Conservation (phyloP, 148 eudicot genomes). For the Fallopia convolvulus region DNA sequence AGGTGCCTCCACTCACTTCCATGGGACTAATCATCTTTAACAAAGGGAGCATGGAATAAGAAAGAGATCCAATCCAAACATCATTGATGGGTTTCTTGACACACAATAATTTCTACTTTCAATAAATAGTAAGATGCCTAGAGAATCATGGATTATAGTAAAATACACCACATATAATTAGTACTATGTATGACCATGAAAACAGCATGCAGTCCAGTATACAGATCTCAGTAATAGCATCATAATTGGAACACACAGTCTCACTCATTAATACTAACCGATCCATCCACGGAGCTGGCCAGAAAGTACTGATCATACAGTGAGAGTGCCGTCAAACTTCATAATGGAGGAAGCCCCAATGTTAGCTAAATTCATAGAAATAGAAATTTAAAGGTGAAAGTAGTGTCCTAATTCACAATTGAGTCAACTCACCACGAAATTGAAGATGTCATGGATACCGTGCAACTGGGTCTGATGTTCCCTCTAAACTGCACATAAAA, state of each 20-base stretch:
- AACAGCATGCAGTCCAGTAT: background rate
- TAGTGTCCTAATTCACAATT: background rate
- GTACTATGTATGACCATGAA: background rate
- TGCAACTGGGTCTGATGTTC: slow-evolving; percentile 16
- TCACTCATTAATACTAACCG: slow-evolving; percentile 27
- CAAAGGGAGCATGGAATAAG: background rate
- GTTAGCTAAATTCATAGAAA: background rate
- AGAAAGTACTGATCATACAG: slow-evolving; percentile 46
- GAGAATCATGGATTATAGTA: background rate
- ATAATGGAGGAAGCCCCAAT: slow-evolving; percentile 3
- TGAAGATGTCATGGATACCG: slow-evolving; percentile 47
- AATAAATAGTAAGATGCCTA: background rate
- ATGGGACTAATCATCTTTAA: background rate
- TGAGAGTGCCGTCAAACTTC: slow-evolving; percentile 51
- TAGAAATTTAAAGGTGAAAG: background rate
- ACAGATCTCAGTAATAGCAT: background rate
- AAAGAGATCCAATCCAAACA: background rate
- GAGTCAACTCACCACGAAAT: slow-evolving; percentile 40
- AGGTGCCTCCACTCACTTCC: background rate
- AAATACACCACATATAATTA: background rate
- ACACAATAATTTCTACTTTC: background rate
- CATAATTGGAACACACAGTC: background rate
- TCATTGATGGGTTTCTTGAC: background rate
- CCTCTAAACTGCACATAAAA: slow-evolving; percentile 39
- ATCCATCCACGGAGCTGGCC: slow-evolving; percentile 76